These are phyloP conservation scores for Vitis hybrid DNA, from an alignment of 177 flowering plant genomes.

Conservation along the genomic window DNA sequence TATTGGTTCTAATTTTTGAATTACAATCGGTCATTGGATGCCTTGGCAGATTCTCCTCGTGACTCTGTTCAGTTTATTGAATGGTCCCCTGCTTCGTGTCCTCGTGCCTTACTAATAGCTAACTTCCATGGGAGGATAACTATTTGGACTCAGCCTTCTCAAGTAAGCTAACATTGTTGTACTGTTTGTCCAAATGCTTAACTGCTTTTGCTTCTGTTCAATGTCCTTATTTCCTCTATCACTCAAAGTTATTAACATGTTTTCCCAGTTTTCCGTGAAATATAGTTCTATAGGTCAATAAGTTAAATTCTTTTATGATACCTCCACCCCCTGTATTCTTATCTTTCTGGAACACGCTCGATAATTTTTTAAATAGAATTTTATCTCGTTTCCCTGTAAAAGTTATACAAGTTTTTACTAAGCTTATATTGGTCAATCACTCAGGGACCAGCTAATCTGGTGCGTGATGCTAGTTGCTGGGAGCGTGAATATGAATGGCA, in stretches of 20 bases:
- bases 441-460: conserved; percentile 85
- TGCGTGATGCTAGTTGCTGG: conserved; percentile 91
- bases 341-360: neutral
- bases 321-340: neutral
- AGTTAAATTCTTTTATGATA: too few species aligned
- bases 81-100: conserved; percentile 96
- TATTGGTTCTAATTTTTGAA: neutral
- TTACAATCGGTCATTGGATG: conserved; percentile 6
- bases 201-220: neutral
- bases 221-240: neutral
- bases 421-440: neutral
- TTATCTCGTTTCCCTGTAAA: neutral
- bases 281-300: too few species aligned
- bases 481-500: conserved; percentile 96
- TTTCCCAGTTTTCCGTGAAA: too few species aligned
- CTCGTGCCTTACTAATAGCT: conserved; percentile 87
- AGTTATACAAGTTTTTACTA: neutral
- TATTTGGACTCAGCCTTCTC: conserved; percentile 92
- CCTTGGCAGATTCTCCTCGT: conserved; percentile 87
- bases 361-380: neutral
- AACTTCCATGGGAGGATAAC: conserved; percentile 96
- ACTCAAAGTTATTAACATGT: too few species aligned
- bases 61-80: conserved; percentile 98
- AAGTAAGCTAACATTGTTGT: conserved; percentile 43
- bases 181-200: neutral